Evolutionary conservation across 192 early-diverging fungal species (phyloP).

Genomic region (Coemansia sp.): DNA sequence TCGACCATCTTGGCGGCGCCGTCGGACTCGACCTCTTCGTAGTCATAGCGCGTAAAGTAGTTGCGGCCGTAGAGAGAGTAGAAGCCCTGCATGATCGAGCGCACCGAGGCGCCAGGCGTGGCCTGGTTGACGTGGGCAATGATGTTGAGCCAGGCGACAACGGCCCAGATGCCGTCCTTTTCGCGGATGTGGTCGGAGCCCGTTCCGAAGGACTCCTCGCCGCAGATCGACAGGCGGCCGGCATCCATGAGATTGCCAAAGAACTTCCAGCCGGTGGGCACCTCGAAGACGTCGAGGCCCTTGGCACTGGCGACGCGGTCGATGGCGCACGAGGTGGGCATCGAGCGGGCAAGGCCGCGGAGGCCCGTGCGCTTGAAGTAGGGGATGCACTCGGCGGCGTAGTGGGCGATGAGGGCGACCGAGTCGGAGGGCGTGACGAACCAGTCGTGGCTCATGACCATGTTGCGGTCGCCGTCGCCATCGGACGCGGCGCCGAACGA

Average conservation of each 20-base stretch:
- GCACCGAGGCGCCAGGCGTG: constrained; percentile 58
- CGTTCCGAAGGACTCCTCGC: constrained; percentile 98
- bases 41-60: constrained; percentile 96
- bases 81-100: constrained; percentile 78
- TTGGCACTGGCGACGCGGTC: constrained; percentile 86
- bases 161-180: constrained; percentile 98
- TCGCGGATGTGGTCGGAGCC: constrained; percentile 98
- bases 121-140: constrained; percentile 69
- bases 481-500: constrained; percentile 94
- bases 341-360: constrained; percentile 84
- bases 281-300: constrained; percentile 76
- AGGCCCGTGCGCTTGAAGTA: constrained; percentile 85
- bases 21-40: constrained; percentile 87
- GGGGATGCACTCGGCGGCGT: constrained; percentile 81
- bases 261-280: constrained; percentile 95
- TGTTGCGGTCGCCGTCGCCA: constrained; percentile 97
- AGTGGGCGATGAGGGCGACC: constrained; percentile 92
- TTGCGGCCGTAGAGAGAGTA: constrained; percentile 87
- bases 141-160: constrained; percentile 96
- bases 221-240: constrained; percentile 87
- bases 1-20: constrained; percentile 77
- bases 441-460: constrained; percentile 92
- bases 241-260: constrained; percentile 99
- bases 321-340: constrained; percentile 93
- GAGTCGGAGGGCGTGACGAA: constrained; percentile 98